Percentiles rank a stretch among this genome's conserved stretches.
Conservation (phyloP, 306 rosid genomes). For the Gastrolobium bilobum region DNA sequence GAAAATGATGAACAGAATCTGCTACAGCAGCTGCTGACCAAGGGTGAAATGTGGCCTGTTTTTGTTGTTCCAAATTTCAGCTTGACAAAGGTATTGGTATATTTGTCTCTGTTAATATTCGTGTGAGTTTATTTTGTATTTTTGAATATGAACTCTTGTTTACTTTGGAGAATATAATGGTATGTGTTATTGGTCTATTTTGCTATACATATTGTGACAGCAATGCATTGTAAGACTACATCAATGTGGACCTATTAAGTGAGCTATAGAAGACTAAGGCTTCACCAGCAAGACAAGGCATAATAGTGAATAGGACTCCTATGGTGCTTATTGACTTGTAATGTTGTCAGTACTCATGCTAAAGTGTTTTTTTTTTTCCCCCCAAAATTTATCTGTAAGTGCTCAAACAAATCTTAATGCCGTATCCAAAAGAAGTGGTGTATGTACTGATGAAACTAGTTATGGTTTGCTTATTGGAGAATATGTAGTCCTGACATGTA, state of each 20-base stretch:
- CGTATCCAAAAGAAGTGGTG: conserved; percentile 22
- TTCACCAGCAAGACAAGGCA: conserved; percentile 22
- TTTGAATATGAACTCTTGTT: conserved; percentile 37
- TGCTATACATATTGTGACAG: conserved; percentile 35
- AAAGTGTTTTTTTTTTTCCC: background rate
- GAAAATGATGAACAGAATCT: conserved; percentile 71
- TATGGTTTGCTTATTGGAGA: conserved; percentile 32
- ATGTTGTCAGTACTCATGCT: conserved; percentile 23
- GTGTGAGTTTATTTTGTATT: conserved; percentile 32
- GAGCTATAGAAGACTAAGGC: conserved; percentile 39
- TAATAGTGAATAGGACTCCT: background rate
- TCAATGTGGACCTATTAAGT: conserved; percentile 33
- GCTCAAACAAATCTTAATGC: conserved; percentile 16
- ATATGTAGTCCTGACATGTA: conserved; percentile 21
- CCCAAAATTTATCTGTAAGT: conserved; percentile 14
- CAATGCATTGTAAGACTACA: background rate
- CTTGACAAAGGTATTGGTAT: conserved; percentile 56
- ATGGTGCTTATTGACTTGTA: conserved; percentile 16
- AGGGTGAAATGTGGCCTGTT: conserved; percentile 79
- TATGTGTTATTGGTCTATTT: conserved; percentile 36
- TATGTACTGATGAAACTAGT: conserved; percentile 18
- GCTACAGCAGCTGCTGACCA: conserved; percentile 70
- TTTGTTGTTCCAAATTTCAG: conserved; percentile 63
- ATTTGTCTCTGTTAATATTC: conserved; percentile 42
- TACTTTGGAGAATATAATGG: conserved; percentile 6